Base-by-base conservation (phyloP, 441 rosid genomes). In the Erodium chrysanthum region DNA sequence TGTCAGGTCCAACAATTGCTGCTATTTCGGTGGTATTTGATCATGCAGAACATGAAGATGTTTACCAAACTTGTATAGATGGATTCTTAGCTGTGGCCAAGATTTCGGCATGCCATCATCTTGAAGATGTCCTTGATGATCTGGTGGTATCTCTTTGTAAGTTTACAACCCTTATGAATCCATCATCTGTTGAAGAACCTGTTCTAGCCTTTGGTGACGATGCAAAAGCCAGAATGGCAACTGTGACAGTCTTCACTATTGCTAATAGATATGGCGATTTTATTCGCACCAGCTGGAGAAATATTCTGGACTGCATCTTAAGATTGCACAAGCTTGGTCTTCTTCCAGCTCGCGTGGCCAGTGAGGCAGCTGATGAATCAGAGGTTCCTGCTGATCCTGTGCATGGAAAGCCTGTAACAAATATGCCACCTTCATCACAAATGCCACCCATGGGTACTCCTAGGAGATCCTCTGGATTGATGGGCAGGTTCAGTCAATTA, bases 11-110 rank as follows among this genome's bases (percentile, higher is more conserved):
- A 62, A 86, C 99, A 68, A 87, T 91, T 77, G 99, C 92, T 71
- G 97, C 98, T 59, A 94, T 91, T 69, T 89, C 96, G 25, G 98
- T 94, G 63, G 96, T 94, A 68, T 94, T 94, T 81, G 98, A 94
- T 80, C 96, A 94, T 75, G 97, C 96, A 35, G 96, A 94, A 72
- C 88, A 84, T 74, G 98, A 91, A 80, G 96, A 91, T 65, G 88
- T 88, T 67, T 86, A 84, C 76, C 96, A 91, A 74, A 84, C 89
- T 60, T 94, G 98, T 77, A 87, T 94, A 48, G 96, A 94, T 80
- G 98, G 98, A 71, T 94, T 88, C 83, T 80, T 91, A 74, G 97
- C 97, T 73, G 87, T 93, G 69, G 96, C 98, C 11, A 93, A 89
- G 79, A 93, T 93, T 66, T 93, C 97, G 1, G 95, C 98, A 2